Base-by-base conservation (phyloP, 1,139 yeast species). In the Pneumocystis oryctolagi region DNA sequence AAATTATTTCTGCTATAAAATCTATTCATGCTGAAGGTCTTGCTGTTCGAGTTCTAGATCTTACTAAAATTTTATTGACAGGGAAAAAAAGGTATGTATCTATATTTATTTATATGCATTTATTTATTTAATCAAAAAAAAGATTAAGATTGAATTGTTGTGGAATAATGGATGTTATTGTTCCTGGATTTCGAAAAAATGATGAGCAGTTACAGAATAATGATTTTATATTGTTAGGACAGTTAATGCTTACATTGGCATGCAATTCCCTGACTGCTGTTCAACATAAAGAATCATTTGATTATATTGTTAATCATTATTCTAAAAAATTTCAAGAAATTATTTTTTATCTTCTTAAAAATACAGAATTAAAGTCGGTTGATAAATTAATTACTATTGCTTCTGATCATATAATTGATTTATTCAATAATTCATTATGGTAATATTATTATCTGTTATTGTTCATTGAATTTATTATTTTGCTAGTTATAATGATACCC, bases 1-100 rank as follows among this genome's bases (percentile, higher is more conserved):
- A 92, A 74, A 73, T 92, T 39, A 77, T 85, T 8, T 81, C 82
- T 68, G 96, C 89, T 0, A 71, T 89, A 58, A 73, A 77, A 25
- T 78, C 80, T 2, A 79, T 86, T 14, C 97, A 90, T 73, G 77
- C 77, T 2, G 76, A 77, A 25, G 82, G 81, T 0, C 75, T 90
- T 61, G 82, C 85, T 0, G 84, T 87, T 1, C 80, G 94, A 61
- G 75, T 82, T 0, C 70, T 87, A 20, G 83, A 85, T 66, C 78
- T 85, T 65, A 80, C 84, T 60, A 87, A 87, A 69, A 80, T 92
- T 42, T 79, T 92, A 57, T 80, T 88, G 3, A 86, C 95, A 0
- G 78, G 79, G 20, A 84, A 84, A 68, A 84, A 84, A 67, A 78
- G 95, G 59, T 30, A 39, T 35, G 14, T 57, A 39, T 31, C 12